Percentiles rank a stretch among this genome's conserved stretches.
Conservation (phyloP, 2,329 filamentous ascomycete species). For the Trichoderma polysporum region DNA sequence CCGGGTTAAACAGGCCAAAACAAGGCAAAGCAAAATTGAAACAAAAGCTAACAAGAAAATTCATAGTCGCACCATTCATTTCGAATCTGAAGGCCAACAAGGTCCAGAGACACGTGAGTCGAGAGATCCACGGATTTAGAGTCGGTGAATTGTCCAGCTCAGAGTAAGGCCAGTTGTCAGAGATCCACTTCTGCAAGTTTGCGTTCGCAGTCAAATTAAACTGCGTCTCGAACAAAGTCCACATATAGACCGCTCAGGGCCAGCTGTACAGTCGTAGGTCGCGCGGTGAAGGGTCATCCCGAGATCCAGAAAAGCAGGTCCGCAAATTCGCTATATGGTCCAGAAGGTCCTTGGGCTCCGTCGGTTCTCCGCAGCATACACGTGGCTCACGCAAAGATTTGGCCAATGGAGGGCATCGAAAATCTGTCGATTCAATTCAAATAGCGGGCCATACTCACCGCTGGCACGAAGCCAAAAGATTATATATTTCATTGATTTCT, state of each 20-base stretch:
- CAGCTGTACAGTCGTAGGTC: slow-evolving; percentile 11
- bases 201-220: slow-evolving; percentile 38
- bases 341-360: slow-evolving; percentile 21
- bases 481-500: slow-evolving; percentile 29
- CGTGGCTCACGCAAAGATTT: slow-evolving; percentile 17
- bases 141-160: slow-evolving; percentile 19
- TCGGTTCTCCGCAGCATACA: slow-evolving; percentile 18
- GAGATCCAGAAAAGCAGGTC: slow-evolving; percentile 23
- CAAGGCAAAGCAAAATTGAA: slow-evolving; percentile 1
- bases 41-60: slow-evolving; percentile 11
- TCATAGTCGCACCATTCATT: slow-evolving; percentile 7
- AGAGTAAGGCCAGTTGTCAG: slow-evolving; percentile 19
- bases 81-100: slow-evolving; percentile 14
- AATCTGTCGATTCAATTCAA: slow-evolving; percentile 19
- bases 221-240: slow-evolving; percentile 28
- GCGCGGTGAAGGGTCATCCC: slow-evolving; percentile 10
- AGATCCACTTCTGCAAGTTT: slow-evolving; percentile 27
- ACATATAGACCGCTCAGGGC: slow-evolving; percentile 11
- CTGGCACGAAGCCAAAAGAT: slow-evolving; percentile 26
- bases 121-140: slow-evolving; percentile 4
- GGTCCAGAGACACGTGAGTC: slow-evolving; percentile 17
- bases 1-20: neutral
- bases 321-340: slow-evolving; percentile 29
- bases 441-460: slow-evolving; percentile 42
- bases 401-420: slow-evolving; percentile 15